Evolutionary conservation across 768 basidiomycete species (phyloP), one percentile per base, ranked within the genome.

Genomic region (Boletus fagicola): DNA sequence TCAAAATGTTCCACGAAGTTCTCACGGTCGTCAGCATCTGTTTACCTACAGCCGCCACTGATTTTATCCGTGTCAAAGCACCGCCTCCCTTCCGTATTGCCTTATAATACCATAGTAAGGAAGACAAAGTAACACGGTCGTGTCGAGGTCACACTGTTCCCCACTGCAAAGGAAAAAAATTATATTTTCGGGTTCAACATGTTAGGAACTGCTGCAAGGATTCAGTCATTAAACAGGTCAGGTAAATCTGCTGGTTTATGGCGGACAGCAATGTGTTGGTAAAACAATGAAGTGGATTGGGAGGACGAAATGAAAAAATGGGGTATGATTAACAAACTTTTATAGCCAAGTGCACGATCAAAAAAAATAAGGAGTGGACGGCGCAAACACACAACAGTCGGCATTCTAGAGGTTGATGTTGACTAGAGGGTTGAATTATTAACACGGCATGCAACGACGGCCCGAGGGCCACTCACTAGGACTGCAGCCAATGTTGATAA

Each of bases 401-500:
- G 12, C 1, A 43, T 26, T 59, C 57, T 69, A 67, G 31, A 67
- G 12, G 13, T 39, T 15, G 38, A 1, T 43, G 42, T 40, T 57
- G 56, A 69, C 72, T 72, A 4, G 20, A 42, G 0, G 5, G 12
- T 6, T 0, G 3, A 12, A 35, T 51, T 5, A 69, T 43, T 30
- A 49, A 64, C 10, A 39, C 13, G 1, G 0, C 2, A 20, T n/a
- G 22, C 1, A 12, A 47, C 16, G 2, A 30, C 0, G 5, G n/a
- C n/a, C n/a, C n/a, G 0, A 38, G 4, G 16, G 2, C 5, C 38
- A 72, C 61, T 64, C 67, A 68, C 80, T 69, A 13, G 75, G 73
- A 13, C 64, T 60, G 62, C 80, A 81, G n/a, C 67, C 77, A 51
- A 78, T 56, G 47, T 65, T 68, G 56, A 81, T 53, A 12, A 80